phyloP scores from a whole-genome alignment of 164 flowering plant genomes.

The Chloranthus sessilifolius region DNA sequence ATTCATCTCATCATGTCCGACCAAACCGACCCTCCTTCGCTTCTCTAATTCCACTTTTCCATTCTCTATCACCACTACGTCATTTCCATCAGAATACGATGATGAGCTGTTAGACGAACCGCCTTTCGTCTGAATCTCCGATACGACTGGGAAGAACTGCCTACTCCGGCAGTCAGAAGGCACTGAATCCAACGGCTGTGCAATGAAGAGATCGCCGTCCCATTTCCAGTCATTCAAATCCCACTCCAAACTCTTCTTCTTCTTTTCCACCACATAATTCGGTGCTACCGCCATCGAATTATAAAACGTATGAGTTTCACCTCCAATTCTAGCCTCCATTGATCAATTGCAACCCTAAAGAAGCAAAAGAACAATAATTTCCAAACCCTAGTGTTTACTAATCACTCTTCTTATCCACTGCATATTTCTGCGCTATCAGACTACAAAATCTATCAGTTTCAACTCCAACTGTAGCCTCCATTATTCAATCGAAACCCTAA shows the following conservation, averaged over 20 bases:
- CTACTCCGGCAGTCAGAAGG: slow-evolving; percentile 29
- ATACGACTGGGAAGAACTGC: slow-evolving; percentile 42
- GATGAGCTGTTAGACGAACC: slow-evolving; percentile 21
- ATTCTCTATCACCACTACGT: slow-evolving; percentile 16
- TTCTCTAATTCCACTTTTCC: slow-evolving; percentile 49
- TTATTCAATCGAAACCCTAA: too few species aligned
- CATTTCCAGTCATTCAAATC: slow-evolving; percentile 89
- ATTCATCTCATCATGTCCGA: slow-evolving; percentile 36
- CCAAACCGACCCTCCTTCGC: slow-evolving; percentile 43
- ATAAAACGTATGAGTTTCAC: slow-evolving; percentile 35
- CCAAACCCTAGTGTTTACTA: too few species aligned
- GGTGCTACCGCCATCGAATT: slow-evolving; percentile 23
- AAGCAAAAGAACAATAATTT: too few species aligned
- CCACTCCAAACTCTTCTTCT: slow-evolving; percentile 63
- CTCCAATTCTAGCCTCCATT: slow-evolving; percentile 63
- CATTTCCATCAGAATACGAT: slow-evolving; percentile 30
- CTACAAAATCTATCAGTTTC: too few species aligned
- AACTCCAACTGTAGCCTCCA: too few species aligned
- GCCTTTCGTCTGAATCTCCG: slow-evolving; percentile 18
- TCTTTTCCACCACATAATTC: slow-evolving; percentile 22
- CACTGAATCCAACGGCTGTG: slow-evolving; percentile 42
- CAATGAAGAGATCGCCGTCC: slow-evolving; percentile 82
- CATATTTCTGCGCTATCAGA: too few species aligned
- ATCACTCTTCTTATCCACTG: too few species aligned
- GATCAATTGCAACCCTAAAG: too few species aligned